Base-by-base conservation (phyloP, 2,329 filamentous ascomycete species). In the Trichophyton verrucosum region DNA sequence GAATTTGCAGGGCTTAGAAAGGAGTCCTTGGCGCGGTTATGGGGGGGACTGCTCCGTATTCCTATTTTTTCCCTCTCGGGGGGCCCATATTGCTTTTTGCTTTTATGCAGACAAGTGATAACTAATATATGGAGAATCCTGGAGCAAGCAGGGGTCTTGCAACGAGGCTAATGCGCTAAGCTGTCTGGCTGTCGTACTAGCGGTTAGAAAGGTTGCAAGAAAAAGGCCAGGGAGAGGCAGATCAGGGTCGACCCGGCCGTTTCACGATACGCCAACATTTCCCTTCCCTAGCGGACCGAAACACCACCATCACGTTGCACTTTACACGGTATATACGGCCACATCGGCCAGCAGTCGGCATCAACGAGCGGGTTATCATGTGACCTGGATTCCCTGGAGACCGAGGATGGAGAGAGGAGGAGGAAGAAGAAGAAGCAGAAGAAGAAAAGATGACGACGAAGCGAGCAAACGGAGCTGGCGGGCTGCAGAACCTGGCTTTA, bases 191-290 rank as follows among this genome's bases (percentile, higher is more conserved):
- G 49, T 24, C 22, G 27, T 53, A 27, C 49, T 30, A 53, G 51
- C 51, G 51, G 51, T 55, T 55, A 55, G 51, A 55, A 55, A 17
- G 51, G 51, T 55, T 55, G 51, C 51, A 55, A 44, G 51, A 55
- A 27, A 38, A 38, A 13, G 42, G 24, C 49, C 7, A 30, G 49
- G 49, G 33, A 53, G 24, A 55, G 30, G 51, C 51, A 55, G 51
- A 55, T 55, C 51, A 55, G 51, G 51, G 51, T 55, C 51, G 51
- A 55, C 51, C 51, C 51, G 51, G 51, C 51, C 51, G 51, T 55
- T 55, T 55, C 51, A 55, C 51, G 51, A 55, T 38, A 55, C 51
- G 51, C 27, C 27, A 36, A 8, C 40, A 44, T 15, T n/a, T 27
- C 51, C 27, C 27, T 55, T n/a, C 51, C 15, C 51, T 55, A 2